A percentile compares a stretch with the other conserved stretches of the same genome.
phyloP scores from a whole-genome alignment of 2,329 filamentous ascomycete genomes.

The Podosphaera aphanis region DNA sequence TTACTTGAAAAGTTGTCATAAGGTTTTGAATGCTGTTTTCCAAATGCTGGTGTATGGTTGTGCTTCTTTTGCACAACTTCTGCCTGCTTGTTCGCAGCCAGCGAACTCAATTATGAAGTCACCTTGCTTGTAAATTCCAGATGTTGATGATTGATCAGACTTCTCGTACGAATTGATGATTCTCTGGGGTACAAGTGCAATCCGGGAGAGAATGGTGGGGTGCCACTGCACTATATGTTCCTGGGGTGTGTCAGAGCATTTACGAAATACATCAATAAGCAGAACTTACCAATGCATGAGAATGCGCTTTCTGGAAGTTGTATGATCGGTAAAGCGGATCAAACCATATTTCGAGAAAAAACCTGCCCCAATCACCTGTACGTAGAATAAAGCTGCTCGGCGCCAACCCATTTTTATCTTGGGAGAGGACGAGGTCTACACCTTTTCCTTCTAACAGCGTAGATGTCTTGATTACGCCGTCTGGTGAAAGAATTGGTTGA shows the following conservation, averaged over 20 bases:
- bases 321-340: constrained; percentile 84
- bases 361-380: constrained; percentile 76
- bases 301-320: constrained; percentile 88
- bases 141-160: constrained; percentile 17
- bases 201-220: constrained; percentile 72
- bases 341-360: constrained; percentile 87
- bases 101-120: constrained; percentile 66
- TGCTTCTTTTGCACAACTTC: constrained; percentile 52
- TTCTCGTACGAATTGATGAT: constrained; percentile 55
- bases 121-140: constrained; percentile 53
- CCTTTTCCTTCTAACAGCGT: constrained; percentile 52
- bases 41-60: constrained; percentile 16
- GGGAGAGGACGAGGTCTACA: constrained; percentile 61
- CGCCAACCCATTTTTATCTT: constrained; percentile 61
- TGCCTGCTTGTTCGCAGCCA: constrained; percentile 37
- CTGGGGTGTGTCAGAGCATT: constrained; percentile 13
- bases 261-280: background rate
- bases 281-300: constrained; percentile 55
- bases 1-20: background rate
- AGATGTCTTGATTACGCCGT: constrained; percentile 93
- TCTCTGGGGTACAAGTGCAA: constrained; percentile 74
- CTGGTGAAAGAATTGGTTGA: constrained; percentile 69
- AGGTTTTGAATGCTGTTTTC: constrained; percentile 12
- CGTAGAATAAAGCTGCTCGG: constrained; percentile 57
- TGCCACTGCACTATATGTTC: constrained; percentile 92